Percentiles rank a stretch among this genome's conserved stretches.
Evolutionary conservation across 2,329 filamentous ascomycete genomes (phyloP).

Genomic region (Rutstroemia sp.): DNA sequence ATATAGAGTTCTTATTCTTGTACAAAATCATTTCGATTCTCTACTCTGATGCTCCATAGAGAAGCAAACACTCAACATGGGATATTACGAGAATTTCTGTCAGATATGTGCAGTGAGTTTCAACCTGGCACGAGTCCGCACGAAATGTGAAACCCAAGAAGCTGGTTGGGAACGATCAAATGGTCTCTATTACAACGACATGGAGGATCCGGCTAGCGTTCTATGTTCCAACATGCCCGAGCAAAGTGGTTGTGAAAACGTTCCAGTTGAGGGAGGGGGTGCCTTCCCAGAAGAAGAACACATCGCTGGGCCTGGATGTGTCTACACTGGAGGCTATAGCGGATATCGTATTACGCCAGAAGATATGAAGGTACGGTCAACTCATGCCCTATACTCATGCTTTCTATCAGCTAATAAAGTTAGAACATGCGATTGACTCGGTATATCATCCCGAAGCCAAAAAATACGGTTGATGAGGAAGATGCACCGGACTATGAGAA

Average conservation of each 20-base stretch:
- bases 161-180: not conserved
- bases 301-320: not conserved
- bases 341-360: not conserved
- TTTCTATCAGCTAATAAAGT: not conserved
- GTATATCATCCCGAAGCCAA: conserved; percentile 10
- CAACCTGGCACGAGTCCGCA: not conserved
- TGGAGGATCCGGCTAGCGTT: too few relatives aligned
- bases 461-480: not conserved
- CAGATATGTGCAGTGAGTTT: not conserved
- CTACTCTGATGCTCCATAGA: not conserved
- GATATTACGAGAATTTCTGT: not conserved
- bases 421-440: conserved; percentile 2
- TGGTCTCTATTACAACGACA: not conserved
- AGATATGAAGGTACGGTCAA: not conserved
- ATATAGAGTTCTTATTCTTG: not conserved
- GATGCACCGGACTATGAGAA: conserved; percentile 6
- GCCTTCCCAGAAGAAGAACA: not conserved
- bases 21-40: not conserved
- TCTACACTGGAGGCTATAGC: not conserved
- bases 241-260: not conserved
- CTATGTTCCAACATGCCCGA: not conserved
- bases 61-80: not conserved
- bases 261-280: not conserved
- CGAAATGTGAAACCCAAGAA: not conserved
- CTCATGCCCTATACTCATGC: not conserved